A percentile compares a stretch with the other conserved stretches of the same genome.
Conservation (phyloP, 768 basidiomycete genomes). For the Collybia mongolica region DNA sequence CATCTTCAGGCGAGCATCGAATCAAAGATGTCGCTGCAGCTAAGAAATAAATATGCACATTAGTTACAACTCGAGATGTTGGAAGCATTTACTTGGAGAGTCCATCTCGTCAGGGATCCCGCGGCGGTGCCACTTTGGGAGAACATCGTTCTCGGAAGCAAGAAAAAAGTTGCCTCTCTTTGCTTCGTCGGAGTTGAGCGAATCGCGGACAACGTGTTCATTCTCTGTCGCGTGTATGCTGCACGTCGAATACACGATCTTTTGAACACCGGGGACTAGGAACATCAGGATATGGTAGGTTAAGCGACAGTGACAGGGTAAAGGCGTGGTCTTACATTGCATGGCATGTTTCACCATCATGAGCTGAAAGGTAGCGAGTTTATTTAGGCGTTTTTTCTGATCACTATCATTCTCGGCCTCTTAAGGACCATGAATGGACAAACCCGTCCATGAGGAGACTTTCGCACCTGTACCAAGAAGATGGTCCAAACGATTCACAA, state of each 20-base stretch:
- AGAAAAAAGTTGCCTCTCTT: constrained; percentile 57
- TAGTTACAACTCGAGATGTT: constrained; percentile 3
- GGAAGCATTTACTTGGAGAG: constrained; percentile 40
- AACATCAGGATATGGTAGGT: constrained; percentile 7
- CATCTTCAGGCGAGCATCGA: constrained; percentile 79
- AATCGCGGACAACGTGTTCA: constrained; percentile 82
- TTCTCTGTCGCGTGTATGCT: constrained; percentile 91
- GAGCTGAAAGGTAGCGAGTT: constrained; percentile 86
- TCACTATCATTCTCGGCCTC: constrained; percentile 58
- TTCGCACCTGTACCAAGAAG: constrained; percentile 69
- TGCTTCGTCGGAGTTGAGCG: constrained; percentile 73
- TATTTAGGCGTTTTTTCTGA: constrained; percentile 71
- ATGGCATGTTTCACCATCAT: constrained; percentile 93
- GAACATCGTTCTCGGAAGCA: constrained; percentile 61
- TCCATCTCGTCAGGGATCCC: constrained; percentile 69
- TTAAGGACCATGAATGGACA: constrained; percentile 18
- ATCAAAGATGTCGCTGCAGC: constrained; percentile 60
- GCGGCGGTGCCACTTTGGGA: constrained; percentile 83
- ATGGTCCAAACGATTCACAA: constrained; percentile 86
- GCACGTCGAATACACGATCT: constrained; percentile 98
- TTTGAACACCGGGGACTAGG: constrained; percentile 71
- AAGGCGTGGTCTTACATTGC: constrained; percentile 61
- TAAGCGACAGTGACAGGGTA: constrained; percentile 4
- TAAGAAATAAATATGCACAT: constrained; percentile 18
- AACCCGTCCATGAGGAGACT: constrained; percentile 2